Base-by-base conservation (phyloP, 106 monocot species). In the Agapanthus africanus region DNA sequence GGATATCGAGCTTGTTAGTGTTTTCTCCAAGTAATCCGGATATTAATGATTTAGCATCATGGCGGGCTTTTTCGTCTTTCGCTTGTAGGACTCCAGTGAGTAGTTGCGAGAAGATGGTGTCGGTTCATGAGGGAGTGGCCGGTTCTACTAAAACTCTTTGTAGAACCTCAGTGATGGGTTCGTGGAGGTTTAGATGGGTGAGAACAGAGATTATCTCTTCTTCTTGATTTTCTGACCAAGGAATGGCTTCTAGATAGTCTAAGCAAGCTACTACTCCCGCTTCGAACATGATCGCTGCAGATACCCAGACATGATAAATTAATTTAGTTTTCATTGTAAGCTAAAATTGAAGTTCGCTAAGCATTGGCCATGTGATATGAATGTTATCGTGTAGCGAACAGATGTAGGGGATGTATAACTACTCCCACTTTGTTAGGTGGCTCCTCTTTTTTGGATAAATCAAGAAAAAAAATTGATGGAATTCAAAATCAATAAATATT, bases 151-250 rank as follows among this genome's bases (percentile, higher is more conserved):
- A 50, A 40, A 87, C 78, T 63, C 88, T 84, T 23, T 65, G 72
- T 19, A 88, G 56, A 36, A 84, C 79, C 11, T 66, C 67, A 19
- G 72, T 42, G 14, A 33, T 67, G 2, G 72, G 42, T 0, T 73
- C 54, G 13, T 62, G 44, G 11, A 72, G 72, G 8, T 69, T 56
- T 40, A 80, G 61, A 26, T 73, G 71, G 40, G 68, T 59, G 35
- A 84, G 73, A 25, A 65, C 54, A 2, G 75, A 73, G 18, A 80
- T 37, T 4, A 85, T 59, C 64, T 78, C 73, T 61, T 69, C 78
- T 41, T 85, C 90, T 32, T 90, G 83, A 9, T 82, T 78, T 34
- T 78, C 85, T 0, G 82, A 70, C 90, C 90, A 90, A 11, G 90
- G 85, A 67, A 71, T 44, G 0, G 77, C 79, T 77, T 90, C 85